Conservation (phyloP, 257 asterid species). For the Jacaranda mimosifolia region DNA sequence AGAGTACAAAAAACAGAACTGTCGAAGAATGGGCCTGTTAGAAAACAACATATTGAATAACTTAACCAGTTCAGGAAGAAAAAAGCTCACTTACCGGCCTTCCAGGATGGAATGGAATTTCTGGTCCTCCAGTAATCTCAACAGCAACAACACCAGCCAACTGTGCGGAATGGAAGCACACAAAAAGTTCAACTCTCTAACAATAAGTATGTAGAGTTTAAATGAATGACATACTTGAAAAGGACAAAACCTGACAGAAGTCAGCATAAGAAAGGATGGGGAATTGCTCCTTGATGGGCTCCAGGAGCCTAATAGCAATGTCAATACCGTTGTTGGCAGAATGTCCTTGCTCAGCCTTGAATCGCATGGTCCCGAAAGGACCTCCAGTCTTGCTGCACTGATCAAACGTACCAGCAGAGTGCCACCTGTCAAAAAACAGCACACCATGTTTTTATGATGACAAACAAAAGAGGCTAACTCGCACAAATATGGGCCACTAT, state of each 20-base stretch:
- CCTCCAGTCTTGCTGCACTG: slow-evolving; percentile 74
- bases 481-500: no score
- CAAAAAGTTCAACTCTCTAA: not conserved
- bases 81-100: slow-evolving; percentile 59
- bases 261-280: slow-evolving; percentile 75
- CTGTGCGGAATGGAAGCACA: slow-evolving; percentile 43
- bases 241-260: slow-evolving; percentile 65
- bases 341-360: slow-evolving; percentile 70
- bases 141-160: slow-evolving; percentile 94
- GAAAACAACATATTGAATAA: not conserved
- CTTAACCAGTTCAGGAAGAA: not conserved
- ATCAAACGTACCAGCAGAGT: slow-evolving; percentile 90
- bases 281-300: slow-evolving; percentile 78
- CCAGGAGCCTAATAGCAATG: slow-evolving; percentile 72
- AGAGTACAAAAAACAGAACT: not conserved
- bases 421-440: slow-evolving; percentile 65
- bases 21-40: not conserved
- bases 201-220: not conserved
- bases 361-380: slow-evolving; percentile 90
- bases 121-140: slow-evolving; percentile 93
- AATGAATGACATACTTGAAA: not conserved
- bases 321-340: slow-evolving; percentile 78
- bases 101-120: slow-evolving; percentile 88
- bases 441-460: slow-evolving; percentile 19
- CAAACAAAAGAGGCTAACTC: not conserved